Conservation (phyloP, 805 yeast species). For the Pichia exigua region DNA sequence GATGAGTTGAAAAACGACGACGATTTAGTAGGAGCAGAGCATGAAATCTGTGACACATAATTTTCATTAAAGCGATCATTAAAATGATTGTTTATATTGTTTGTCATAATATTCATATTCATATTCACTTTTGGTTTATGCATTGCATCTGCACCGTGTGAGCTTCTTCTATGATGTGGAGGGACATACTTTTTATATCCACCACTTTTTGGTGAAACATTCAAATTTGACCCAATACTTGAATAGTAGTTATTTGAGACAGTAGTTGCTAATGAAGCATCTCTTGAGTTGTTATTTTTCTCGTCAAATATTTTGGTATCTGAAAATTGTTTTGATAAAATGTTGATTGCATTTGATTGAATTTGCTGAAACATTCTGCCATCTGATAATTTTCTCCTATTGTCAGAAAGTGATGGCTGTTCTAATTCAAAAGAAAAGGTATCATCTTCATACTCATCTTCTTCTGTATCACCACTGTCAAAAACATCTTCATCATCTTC, state of each 20-base stretch:
- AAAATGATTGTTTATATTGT: not conserved
- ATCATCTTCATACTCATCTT: conserved; percentile 21
- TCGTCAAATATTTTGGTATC: conserved; percentile 8
- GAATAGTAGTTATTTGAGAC: conserved; percentile 19
- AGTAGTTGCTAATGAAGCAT: conserved; percentile 22
- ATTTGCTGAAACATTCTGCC: conserved; percentile 3
- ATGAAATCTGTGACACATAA: conserved; percentile 19
- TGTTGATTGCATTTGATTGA: conserved; percentile 8
- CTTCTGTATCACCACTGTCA: conserved; percentile 4
- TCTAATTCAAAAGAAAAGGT: conserved; percentile 31
- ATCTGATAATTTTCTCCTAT: not conserved
- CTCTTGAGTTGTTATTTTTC: conserved; percentile 16
- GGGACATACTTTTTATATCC: conserved; percentile 35
- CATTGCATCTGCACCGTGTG: conserved; percentile 17
- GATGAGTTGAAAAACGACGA: conserved; percentile 6
- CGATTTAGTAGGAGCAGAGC: conserved; percentile 32
- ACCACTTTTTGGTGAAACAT: conserved; percentile 9
- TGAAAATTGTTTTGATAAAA: conserved; percentile 13
- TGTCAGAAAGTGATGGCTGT: not conserved
- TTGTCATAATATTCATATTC: not conserved
- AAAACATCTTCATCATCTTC: not conserved
- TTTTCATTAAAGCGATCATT: conserved; percentile 15
- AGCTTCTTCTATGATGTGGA: conserved; percentile 44
- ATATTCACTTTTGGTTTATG: conserved; percentile 13
- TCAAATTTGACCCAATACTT: conserved; percentile 20